These are phyloP conservation scores for Nicotiana obtusifolia DNA, from an alignment of 257 asterid genomes.

Conservation along the genomic window DNA sequence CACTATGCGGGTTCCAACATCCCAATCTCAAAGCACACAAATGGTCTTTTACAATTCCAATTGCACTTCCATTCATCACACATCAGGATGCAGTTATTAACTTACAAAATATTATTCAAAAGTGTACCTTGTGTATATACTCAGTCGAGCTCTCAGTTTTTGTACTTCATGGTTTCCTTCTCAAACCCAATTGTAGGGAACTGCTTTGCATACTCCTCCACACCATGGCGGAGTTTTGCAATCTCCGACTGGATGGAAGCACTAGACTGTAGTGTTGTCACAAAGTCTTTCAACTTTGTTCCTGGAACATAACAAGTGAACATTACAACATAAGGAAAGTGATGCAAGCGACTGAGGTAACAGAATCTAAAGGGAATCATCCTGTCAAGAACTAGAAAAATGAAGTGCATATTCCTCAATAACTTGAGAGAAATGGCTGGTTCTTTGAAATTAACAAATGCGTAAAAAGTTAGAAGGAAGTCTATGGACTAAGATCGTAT, in stretches of 20 bases:
- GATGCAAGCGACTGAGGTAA: neutral
- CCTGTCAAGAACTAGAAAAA: neutral
- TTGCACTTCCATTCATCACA: neutral
- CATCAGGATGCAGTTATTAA: neutral
- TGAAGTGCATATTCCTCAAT: neutral
- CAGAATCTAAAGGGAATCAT: neutral
- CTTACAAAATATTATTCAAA: neutral
- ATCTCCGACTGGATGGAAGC: constrained; percentile 47
- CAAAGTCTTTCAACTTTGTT: constrained; percentile 81
- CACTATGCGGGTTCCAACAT: neutral
- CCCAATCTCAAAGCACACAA: neutral
- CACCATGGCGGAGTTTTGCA: constrained; percentile 50
- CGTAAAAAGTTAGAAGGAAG: neutral
- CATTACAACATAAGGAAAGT: neutral
- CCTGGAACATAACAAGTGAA: constrained; percentile 30
- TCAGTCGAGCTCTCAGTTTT: constrained; percentile 29
- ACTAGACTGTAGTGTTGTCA: constrained; percentile 59
- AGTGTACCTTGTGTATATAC: neutral
- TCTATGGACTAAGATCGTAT: neutral
- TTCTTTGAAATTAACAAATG: neutral
- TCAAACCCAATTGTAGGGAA: constrained; percentile 84
- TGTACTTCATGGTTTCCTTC: constrained; percentile 78
- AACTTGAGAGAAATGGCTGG: neutral
- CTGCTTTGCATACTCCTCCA: constrained; percentile 80
- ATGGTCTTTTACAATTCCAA: neutral